Conservation (phyloP, 208 protist genomes). For the Wallacemonas rigidus region DNA sequence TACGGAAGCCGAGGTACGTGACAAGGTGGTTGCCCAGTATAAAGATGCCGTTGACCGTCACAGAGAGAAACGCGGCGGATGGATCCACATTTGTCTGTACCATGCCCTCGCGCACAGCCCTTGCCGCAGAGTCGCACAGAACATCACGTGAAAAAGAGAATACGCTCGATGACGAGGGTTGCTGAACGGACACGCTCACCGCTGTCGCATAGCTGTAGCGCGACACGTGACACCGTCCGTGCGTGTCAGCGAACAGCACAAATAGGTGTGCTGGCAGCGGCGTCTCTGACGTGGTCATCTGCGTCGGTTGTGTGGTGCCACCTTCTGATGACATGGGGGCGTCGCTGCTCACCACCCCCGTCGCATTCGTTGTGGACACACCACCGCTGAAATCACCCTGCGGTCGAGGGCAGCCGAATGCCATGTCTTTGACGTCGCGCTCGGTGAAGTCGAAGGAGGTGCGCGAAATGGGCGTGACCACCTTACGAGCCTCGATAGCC, state of each 20-base stretch:
- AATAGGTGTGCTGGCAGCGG: conserved; percentile 24
- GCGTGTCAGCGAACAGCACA: conserved; percentile 70
- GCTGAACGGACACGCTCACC: conserved; percentile 1
- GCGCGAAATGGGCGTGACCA: conserved; percentile 19
- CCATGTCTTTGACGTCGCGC: conserved; percentile 70
- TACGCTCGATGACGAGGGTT: neutral
- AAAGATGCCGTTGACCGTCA: conserved; percentile 50
- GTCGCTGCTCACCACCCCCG: too few relatives aligned
- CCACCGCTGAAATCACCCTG: neutral
- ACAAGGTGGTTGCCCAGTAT: conserved; percentile 70
- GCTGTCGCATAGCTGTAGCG: conserved; percentile 45
- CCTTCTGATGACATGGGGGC: too few relatives aligned
- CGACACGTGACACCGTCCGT: conserved; percentile 65
- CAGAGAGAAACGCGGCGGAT: conserved; percentile 48
- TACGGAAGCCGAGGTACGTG: conserved; percentile 29
- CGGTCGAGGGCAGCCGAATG: conserved; percentile 27
- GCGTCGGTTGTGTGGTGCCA: neutral
- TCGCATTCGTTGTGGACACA: neutral
- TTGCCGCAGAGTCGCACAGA: neutral
- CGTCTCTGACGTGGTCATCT: neutral
- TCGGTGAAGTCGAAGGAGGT: conserved; percentile 64
- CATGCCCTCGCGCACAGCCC: conserved; percentile 16
- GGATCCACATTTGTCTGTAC: conserved; percentile 67
- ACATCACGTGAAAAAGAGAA: conserved; percentile 14
- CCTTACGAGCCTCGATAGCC: neutral